Percentiles rank a stretch among this genome's conserved stretches.
phyloP scores from a whole-genome alignment of 306 rosid genomes.

The Rosa rugosa region DNA sequence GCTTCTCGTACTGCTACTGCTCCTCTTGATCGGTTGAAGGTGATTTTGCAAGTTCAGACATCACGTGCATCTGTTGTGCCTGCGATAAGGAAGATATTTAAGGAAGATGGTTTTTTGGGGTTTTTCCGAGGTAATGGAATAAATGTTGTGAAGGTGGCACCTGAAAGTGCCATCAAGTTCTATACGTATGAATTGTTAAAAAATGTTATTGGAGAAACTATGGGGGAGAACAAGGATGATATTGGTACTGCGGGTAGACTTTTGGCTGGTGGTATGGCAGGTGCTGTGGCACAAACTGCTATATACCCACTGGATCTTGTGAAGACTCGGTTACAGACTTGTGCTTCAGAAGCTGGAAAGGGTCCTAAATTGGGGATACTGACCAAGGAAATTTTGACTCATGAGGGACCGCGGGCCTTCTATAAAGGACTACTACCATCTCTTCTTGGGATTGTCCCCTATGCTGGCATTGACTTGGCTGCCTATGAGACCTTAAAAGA shows the following conservation, averaged over 20 bases:
- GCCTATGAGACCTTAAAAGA: conserved; percentile 92
- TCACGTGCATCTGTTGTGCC: conserved; percentile 56
- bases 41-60: conserved; percentile 84
- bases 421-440: conserved; percentile 89
- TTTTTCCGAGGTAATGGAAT: conserved; percentile 94
- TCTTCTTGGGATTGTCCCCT: conserved; percentile 88
- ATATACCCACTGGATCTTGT: conserved; percentile 94
- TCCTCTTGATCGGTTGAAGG: conserved; percentile 92
- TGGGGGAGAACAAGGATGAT: conserved; percentile 52
- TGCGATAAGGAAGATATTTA: conserved; percentile 69
- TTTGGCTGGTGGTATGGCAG: conserved; percentile 84
- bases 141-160: conserved; percentile 92
- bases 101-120: conserved; percentile 70
- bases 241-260: conserved; percentile 71
- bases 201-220: conserved; percentile 45
- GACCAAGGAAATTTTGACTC: conserved; percentile 76
- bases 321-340: conserved; percentile 84
- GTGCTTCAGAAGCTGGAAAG: conserved; percentile 57
- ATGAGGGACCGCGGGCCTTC: conserved; percentile 91
- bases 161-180: conserved; percentile 92
- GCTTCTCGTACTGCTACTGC: conserved; percentile 95
- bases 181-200: conserved; percentile 79
- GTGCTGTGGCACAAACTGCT: conserved; percentile 87
- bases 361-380: conserved; percentile 62
- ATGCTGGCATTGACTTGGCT: conserved; percentile 94